A percentile compares a stretch with the other conserved stretches of the same genome.
Evolutionary conservation across 371 early-diverging fungal species (phyloP).

Genomic region (Circinella umbellata): DNA sequence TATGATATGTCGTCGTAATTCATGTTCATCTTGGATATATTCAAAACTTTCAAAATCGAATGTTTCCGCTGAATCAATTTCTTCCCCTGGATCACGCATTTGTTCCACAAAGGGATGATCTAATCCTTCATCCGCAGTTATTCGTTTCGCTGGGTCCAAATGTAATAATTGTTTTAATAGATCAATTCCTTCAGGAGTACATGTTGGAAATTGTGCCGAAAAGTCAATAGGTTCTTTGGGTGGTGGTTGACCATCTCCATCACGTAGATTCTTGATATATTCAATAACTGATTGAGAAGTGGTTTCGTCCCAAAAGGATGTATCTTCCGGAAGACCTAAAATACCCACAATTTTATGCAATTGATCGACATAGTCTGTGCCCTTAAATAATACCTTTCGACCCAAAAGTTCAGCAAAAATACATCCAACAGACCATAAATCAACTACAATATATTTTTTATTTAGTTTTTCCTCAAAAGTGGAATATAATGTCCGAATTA

Average conservation of each 20-base stretch:
- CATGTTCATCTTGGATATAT: slow-evolving; percentile 41
- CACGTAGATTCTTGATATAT: slow-evolving; percentile 46
- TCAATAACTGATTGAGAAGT: slow-evolving; percentile 48
- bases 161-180: slow-evolving; percentile 78
- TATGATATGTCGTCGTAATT: slow-evolving; percentile 41
- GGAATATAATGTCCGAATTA: background rate
- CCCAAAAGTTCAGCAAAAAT: slow-evolving; percentile 98
- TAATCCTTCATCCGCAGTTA: slow-evolving; percentile 83
- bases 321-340: slow-evolving; percentile 94
- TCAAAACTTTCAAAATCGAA: slow-evolving; percentile 58
- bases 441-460: slow-evolving; percentile 60
- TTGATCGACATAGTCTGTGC: slow-evolving; percentile 93
- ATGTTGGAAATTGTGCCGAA: slow-evolving; percentile 46
- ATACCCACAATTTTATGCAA: slow-evolving; percentile 92
- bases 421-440: slow-evolving; percentile 99
- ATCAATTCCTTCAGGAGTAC: slow-evolving; percentile 72
- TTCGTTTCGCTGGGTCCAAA: slow-evolving; percentile 84
- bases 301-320: slow-evolving; percentile 45
- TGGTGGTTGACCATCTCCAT: slow-evolving; percentile 58
- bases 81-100: slow-evolving; percentile 48
- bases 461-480: too few species aligned
- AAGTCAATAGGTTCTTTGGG: slow-evolving; percentile 49
- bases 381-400: slow-evolving; percentile 91
- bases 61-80: slow-evolving; percentile 32
- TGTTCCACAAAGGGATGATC: slow-evolving; percentile 81